Evolutionary conservation across 2,329 filamentous ascomycete species (phyloP).

Genomic region (Colletotrichum sp.): DNA sequence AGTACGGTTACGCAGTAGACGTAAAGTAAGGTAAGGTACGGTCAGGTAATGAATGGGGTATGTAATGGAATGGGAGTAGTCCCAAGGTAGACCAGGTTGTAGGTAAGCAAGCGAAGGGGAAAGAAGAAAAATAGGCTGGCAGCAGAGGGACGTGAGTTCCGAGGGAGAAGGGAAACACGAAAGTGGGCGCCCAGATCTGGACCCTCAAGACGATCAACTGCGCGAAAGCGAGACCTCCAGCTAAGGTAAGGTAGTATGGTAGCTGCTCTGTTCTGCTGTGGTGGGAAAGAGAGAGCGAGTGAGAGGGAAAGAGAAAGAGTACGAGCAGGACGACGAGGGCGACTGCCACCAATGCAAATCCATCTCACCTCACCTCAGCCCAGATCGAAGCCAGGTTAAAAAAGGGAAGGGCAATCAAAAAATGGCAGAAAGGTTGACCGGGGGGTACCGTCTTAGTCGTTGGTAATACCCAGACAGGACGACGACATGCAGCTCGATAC

Average conservation of each 20-base stretch:
- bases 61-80: neutral
- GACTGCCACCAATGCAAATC: neutral
- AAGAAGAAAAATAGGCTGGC: conserved; percentile 8
- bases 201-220: neutral
- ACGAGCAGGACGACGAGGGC: neutral
- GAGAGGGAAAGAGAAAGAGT: neutral
- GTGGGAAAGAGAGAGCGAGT: neutral
- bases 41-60: neutral
- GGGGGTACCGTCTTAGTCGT: conserved; percentile 13
- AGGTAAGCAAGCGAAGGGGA: conserved; percentile 10
- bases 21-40: neutral
- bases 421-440: conserved; percentile 4
- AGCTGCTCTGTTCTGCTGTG: neutral
- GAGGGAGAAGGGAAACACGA: conserved; percentile 4
- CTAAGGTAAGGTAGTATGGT: neutral
- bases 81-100: neutral
- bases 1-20: neutral
- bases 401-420: conserved; percentile 14
- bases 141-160: conserved; percentile 3
- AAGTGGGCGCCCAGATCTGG: neutral
- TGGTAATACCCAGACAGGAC: neutral
- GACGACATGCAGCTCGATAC: neutral
- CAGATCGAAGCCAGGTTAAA: conserved; percentile 7
- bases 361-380: conserved; percentile 6
- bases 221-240: neutral